Evolutionary conservation across 2,329 filamentous ascomycete species (phyloP).

Genomic region (Aspergillus candidus): DNA sequence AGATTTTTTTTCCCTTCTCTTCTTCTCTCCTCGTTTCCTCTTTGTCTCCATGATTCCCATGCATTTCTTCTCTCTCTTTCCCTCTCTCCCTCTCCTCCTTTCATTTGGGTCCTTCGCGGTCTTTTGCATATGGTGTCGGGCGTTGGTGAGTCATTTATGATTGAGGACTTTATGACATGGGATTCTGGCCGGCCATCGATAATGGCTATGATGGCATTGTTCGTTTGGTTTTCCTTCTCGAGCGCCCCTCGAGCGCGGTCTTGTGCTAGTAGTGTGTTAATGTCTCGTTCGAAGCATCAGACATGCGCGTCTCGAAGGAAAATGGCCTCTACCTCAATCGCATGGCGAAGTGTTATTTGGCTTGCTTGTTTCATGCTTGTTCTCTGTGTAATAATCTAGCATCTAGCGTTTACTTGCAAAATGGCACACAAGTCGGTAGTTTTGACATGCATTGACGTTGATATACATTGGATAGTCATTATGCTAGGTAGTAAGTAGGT

Average conservation of each 20-base stretch:
- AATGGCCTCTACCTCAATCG: too few relatives aligned
- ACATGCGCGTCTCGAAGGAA: neutral
- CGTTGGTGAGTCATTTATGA: constrained; percentile 12
- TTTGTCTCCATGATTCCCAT: constrained; percentile 1
- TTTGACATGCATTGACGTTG: neutral
- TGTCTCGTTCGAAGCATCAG: neutral
- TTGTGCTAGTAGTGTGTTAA: constrained; percentile 7
- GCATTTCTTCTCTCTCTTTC: constrained; percentile 5
- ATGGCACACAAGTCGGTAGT: neutral
- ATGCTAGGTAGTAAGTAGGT: constrained; percentile 7
- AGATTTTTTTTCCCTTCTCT: constrained; percentile 14
- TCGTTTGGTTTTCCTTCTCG: constrained; percentile 7
- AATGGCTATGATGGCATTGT: constrained; percentile 5
- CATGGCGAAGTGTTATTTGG: neutral
- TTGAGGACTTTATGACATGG: constrained; percentile 8
- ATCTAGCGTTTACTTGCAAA: constrained; percentile 5
- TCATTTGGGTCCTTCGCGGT: neutral
- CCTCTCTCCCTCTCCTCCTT: neutral
- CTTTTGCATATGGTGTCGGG: constrained; percentile 12
- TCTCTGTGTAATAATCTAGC: constrained; percentile 2
- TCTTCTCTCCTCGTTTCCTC: constrained; percentile 15
- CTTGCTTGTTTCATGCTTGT: neutral
- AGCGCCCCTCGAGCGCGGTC: constrained; percentile 4
- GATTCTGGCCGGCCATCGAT: neutral
- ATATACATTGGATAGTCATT: constrained; percentile 6